phyloP scores from a whole-genome alignment of 305 asterid species.

The Ajuga reptans region DNA sequence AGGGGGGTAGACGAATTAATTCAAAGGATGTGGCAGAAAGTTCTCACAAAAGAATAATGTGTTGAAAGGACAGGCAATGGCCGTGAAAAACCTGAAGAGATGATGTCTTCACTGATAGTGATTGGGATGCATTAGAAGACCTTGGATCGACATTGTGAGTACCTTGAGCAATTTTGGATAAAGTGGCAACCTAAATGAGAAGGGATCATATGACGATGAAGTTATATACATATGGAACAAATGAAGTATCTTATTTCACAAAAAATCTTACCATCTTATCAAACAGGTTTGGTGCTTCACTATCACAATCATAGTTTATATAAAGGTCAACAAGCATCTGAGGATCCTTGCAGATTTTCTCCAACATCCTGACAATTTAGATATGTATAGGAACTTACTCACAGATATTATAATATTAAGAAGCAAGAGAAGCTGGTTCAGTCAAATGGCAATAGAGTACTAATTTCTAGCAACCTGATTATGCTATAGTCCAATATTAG shows the following conservation, averaged over 20 bases:
- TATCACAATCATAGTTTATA: slow-evolving; percentile 95
- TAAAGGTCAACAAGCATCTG: slow-evolving; percentile 90
- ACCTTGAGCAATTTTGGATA: slow-evolving; percentile 91
- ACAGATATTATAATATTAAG: background rate
- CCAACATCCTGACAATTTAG: slow-evolving; percentile 70
- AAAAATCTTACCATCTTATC: slow-evolving; percentile 66
- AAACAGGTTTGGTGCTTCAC: slow-evolving; percentile 81
- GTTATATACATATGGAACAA: slow-evolving; percentile 14
- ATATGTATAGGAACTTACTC: slow-evolving; percentile 14
- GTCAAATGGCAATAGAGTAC: slow-evolving; percentile 10
- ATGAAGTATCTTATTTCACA: slow-evolving; percentile 16
- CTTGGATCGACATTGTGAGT: slow-evolving; percentile 79
- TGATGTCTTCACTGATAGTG: slow-evolving; percentile 62
- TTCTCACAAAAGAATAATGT: slow-evolving; percentile 21
- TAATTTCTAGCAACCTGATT: slow-evolving; percentile 16
- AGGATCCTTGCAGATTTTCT: slow-evolving; percentile 85
- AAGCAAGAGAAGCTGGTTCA: background rate
- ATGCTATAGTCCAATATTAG: slow-evolving; percentile 5
- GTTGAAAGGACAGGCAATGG: slow-evolving; percentile 15
- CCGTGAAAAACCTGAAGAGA: slow-evolving; percentile 68
- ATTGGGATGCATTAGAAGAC: slow-evolving; percentile 63
- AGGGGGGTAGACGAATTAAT: slow-evolving; percentile 16
- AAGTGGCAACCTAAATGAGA: slow-evolving; percentile 57
- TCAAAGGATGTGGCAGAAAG: slow-evolving; percentile 9
- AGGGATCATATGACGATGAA: slow-evolving; percentile 28